These are phyloP conservation scores for Atalantia buxifolia DNA, from an alignment of 345 rosid species.

Conservation along the genomic window DNA sequence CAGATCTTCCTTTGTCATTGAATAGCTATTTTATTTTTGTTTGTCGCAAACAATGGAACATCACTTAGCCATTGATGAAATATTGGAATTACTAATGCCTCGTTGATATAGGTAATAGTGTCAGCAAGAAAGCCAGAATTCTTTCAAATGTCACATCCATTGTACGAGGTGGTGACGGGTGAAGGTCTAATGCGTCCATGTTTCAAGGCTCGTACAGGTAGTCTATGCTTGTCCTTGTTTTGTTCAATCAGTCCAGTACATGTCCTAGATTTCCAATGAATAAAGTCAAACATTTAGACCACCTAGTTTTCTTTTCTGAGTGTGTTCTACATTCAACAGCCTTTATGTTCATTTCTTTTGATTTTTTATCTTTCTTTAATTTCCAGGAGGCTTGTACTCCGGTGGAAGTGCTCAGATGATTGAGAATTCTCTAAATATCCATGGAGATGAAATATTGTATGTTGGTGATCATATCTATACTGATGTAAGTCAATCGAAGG, in stretches of 20 bases:
- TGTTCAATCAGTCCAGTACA: slow-evolving; percentile 3
- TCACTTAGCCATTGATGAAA: background rate
- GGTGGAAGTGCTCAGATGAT: slow-evolving; percentile 99
- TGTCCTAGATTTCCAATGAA: background rate
- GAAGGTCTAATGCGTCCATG: slow-evolving; percentile 97
- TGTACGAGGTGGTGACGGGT: slow-evolving; percentile 91
- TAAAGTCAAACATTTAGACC: background rate
- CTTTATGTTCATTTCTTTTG: background rate
- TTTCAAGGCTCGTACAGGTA: slow-evolving; percentile 87
- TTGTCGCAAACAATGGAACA: background rate
- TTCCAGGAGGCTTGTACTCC: slow-evolving; percentile 77
- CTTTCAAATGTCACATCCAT: slow-evolving; percentile 95
- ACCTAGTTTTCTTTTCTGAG: background rate
- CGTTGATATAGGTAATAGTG: slow-evolving; percentile 64
- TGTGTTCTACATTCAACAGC: background rate
- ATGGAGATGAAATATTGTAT: slow-evolving; percentile 93
- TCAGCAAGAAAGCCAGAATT: slow-evolving; percentile 98
- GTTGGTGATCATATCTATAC: slow-evolving; percentile 98
- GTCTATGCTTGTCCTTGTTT: slow-evolving; percentile 18
- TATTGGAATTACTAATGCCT: background rate
- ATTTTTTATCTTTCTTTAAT: slow-evolving; percentile 12
- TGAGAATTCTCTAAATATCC: slow-evolving; percentile 78
- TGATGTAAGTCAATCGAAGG: slow-evolving; percentile 93
- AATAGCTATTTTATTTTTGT: background rate
- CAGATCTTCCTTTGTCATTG: background rate